These are phyloP conservation scores for Wickerhamomyces sp. DNA, from an alignment of 1,139 yeast genomes.

Conservation along the genomic window DNA sequence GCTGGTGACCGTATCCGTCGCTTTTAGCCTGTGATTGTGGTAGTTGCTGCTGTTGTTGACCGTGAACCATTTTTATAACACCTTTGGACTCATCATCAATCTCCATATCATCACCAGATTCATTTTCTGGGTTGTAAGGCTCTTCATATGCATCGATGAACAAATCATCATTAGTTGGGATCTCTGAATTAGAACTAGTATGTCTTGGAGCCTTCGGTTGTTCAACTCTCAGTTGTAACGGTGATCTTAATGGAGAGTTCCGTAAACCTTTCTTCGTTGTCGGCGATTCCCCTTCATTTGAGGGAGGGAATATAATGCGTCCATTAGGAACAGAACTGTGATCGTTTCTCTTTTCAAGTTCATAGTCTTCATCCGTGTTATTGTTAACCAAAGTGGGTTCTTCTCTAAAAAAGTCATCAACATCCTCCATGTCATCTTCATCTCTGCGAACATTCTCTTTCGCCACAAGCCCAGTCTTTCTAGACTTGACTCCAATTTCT, in stretches of 20 bases:
- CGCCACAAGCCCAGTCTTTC: slow-evolving; percentile 57
- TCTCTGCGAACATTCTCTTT: slow-evolving; percentile 50
- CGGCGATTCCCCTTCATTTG: slow-evolving; percentile 5
- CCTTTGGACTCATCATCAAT: slow-evolving; percentile 18
- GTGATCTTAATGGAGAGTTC: slow-evolving; percentile 13
- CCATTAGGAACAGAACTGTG: slow-evolving; percentile 5
- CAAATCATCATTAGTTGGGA: slow-evolving; percentile 6
- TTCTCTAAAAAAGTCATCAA: slow-evolving; percentile 69
- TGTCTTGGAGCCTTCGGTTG: neutral
- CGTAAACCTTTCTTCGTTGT: neutral
- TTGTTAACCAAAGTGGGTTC: slow-evolving; percentile 21
- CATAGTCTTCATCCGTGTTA: slow-evolving; percentile 2
- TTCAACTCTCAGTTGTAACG: slow-evolving; percentile 7
- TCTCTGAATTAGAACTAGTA: neutral
- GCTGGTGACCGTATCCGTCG: no score
- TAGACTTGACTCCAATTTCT: slow-evolving; percentile 48
- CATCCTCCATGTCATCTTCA: slow-evolving; percentile 70
- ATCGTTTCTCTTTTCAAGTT: slow-evolving; percentile 1
- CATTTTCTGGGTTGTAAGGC: slow-evolving; percentile 15
- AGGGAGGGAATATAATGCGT: slow-evolving; percentile 10
- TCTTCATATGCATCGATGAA: slow-evolving; percentile 13
- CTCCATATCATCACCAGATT: slow-evolving; percentile 17
- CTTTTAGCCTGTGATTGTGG: no score
- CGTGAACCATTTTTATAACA: slow-evolving; percentile 10
- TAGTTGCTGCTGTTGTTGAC: neutral